Base-by-base conservation (phyloP, 2,329 filamentous ascomycete species). In the Cercospora sesami region DNA sequence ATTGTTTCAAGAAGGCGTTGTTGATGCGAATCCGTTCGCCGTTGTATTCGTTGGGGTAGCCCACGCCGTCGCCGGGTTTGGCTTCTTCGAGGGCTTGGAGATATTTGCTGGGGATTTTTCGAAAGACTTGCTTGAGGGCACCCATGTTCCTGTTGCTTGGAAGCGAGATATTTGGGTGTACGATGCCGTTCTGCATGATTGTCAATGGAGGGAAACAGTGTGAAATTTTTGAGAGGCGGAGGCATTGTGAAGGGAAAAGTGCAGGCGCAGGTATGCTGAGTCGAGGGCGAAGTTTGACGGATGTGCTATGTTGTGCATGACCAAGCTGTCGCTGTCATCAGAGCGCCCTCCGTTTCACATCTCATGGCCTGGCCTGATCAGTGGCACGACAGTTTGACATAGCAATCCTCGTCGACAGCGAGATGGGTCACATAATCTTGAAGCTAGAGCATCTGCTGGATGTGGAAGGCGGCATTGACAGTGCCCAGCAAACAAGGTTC, bases 1-100 rank as follows among this genome's bases (percentile, higher is more conserved):
- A 67, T 58, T 45, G 58, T 36, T 67, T 67, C 2, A 67, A 23
- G 55, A 64, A 67, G 33, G 42, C 61, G n/a, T 66, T 57, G 28
- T 66, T 60, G 36, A 66, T 42, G 10, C 59, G 59, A 4, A 62
- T 21, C 2, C 64, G 58, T 16, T 62, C 60, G 42, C 64, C 59
- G 4, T 61, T 48, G 64, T 66, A 66, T 12, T 39, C 45, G 28
- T 58, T 51, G 12, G 64, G 60, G 21, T 62, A 66, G 12, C 59
- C 64, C 14, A 63, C 59, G 30, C 64, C 64, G 36, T 66, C 59
- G 30, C 59, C 64, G 5, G 64, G 64, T 23, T 63, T 42, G 8
- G 64, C 64, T 57, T 66, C 64, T 66, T 66, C 45, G 2, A 66
- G 48, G 21, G 64, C 59, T 21, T 55, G 36, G 14, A 62, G 59